These are phyloP conservation scores for Ceratocystiopsis brevicomis DNA, from an alignment of 2,329 filamentous ascomycete genomes.

Conservation along the genomic window DNA sequence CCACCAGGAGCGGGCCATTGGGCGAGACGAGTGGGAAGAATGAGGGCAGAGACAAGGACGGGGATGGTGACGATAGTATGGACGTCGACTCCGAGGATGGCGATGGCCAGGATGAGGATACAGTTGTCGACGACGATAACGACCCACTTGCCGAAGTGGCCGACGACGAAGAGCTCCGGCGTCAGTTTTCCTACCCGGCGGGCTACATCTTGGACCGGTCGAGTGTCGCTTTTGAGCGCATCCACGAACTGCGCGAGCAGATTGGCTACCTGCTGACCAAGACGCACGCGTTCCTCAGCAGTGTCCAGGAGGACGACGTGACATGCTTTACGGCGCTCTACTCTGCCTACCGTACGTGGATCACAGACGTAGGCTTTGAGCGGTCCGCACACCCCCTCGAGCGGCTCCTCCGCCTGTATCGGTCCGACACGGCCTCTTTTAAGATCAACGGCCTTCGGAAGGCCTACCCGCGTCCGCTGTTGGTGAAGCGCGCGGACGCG, in stretches of 20 bases:
- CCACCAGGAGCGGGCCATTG: conserved; percentile 20
- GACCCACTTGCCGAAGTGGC: conserved; percentile 41
- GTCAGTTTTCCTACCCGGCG: conserved; percentile 73
- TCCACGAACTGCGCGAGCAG: conserved; percentile 65
- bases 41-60: too few relatives aligned
- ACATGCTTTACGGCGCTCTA: conserved; percentile 87
- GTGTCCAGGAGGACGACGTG: conserved; percentile 86
- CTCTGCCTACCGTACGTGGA: conserved; percentile 85
- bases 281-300: conserved; percentile 66
- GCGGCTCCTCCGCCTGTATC: conserved; percentile 64
- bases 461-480: conserved; percentile 75
- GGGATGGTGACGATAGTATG: conserved; percentile 13
- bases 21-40: conserved; percentile 20
- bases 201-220: conserved; percentile 58
- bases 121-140: conserved; percentile 28
- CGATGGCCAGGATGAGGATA: conserved; percentile 20
- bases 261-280: conserved; percentile 65
- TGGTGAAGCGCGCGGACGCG: conserved; percentile 80
- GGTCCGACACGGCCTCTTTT: conserved; percentile 76
- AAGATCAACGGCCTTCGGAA: conserved; percentile 88
- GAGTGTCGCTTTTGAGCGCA: conserved; percentile 46
- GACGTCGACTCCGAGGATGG: conserved; percentile 7
- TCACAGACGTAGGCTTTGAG: conserved; percentile 93
- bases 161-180: conserved; percentile 66
- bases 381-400: conserved; percentile 86